Evolutionary conservation across 2,329 filamentous ascomycete species (phyloP), one percentile per base, ranked within the genome.

Genomic region (Fusarium sp.): DNA sequence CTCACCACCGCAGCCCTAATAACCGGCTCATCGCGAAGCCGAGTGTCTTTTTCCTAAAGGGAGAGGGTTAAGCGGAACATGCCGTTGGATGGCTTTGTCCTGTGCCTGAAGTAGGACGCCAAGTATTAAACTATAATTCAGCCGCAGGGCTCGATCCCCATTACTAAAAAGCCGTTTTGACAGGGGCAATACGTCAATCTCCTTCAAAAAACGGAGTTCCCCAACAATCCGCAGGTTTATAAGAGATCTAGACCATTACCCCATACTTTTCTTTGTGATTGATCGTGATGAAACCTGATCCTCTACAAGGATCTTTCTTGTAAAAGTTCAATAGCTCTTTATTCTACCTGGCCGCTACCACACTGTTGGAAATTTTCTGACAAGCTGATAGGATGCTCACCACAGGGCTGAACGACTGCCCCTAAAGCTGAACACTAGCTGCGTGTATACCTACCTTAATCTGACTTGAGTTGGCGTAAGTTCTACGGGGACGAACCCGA

Each of bases 71-170:
- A 45, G 3, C 20, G 30, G 41, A 62, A 6, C 20, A 47, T 30
- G 37, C 20, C 15, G 32, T 3, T 9, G 0, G 0, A 30, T 59
- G 53, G 53, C 53, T 59, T 59, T 6, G 8, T n/a, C 35, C 3
- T 65, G 61, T 64, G 28, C 61, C 61, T 64, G 61, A 33, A 35
- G 30, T 65, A 64, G 32, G 41, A 35, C 60, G 53, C 46, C 60
- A 44, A 59, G 3, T 24, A 28, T 33, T 7, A 41, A 64, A 65
- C 60, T 59, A 47, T 48, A 48, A 33, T 44, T 59, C 61, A 64
- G 61, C 60, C 60, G 45, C 61, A 64, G 30, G 37, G 44, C 59
- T 62, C 43, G 48, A 56, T 47, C 30, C 11, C 43, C 15, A 30
- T 30, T 33, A 32, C 33, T 30, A 22, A 30, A 30, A 22, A 33